Percentiles rank a stretch among this genome's conserved stretches.
phyloP scores from a whole-genome alignment of 768 basidiomycete species.

The Aureoboletus auriporus region DNA sequence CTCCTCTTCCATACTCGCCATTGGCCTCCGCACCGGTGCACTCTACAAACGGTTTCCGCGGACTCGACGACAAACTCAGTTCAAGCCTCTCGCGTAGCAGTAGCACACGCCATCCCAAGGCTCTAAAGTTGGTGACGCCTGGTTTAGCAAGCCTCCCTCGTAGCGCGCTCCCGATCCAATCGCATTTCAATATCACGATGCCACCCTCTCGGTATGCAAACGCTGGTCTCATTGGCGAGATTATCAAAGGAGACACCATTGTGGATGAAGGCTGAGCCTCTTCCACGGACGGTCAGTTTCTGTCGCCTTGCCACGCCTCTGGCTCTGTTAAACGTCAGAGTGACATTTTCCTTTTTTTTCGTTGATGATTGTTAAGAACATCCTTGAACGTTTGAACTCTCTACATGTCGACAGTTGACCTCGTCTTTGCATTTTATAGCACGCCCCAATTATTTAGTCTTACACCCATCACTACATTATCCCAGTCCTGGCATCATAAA shows the following conservation, averaged over 20 bases:
- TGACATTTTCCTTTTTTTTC: background rate
- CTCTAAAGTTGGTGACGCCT: slow-evolving; percentile 34
- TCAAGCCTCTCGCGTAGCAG: slow-evolving; percentile 56
- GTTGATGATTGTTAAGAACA: slow-evolving; percentile 15
- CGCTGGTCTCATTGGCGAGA: background rate
- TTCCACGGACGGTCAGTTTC: slow-evolving; percentile 14
- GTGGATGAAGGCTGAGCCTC: slow-evolving; percentile 31
- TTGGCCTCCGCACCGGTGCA: slow-evolving; percentile 33
- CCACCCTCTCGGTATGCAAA: slow-evolving; percentile 16
- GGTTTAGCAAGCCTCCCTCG: slow-evolving; percentile 38
- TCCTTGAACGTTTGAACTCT: background rate
- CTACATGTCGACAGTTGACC: slow-evolving; percentile 6
- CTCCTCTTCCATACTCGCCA: slow-evolving; percentile 59
- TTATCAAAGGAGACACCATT: slow-evolving; percentile 13
- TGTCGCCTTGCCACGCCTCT: background rate
- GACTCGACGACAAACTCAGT: slow-evolving; percentile 44
- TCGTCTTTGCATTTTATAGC: slow-evolving; percentile 17
- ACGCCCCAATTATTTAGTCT: slow-evolving; percentile 5
- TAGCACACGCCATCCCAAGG: slow-evolving; percentile 47
- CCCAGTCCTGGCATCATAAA: slow-evolving; percentile 22
- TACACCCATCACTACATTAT: slow-evolving; percentile 22
- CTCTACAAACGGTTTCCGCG: slow-evolving; percentile 20
- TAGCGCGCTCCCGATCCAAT: slow-evolving; percentile 51
- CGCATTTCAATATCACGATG: slow-evolving; percentile 40
- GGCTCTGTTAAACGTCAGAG: background rate